A percentile compares a stretch with the other conserved stretches of the same genome.
phyloP scores from a whole-genome alignment of 306 rosid species.

The Trifolium fragiferum region DNA sequence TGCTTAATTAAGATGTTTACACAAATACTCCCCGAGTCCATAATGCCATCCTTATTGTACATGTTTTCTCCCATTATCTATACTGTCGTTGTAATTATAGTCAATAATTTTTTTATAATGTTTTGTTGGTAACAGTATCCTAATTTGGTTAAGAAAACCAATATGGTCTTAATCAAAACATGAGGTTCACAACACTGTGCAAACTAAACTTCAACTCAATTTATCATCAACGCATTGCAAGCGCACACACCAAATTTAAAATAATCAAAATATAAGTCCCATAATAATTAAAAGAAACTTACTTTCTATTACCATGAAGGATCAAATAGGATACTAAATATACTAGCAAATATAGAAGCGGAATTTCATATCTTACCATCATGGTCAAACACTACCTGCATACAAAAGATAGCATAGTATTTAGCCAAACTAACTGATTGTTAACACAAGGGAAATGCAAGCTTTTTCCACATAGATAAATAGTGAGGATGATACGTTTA shows the following conservation, averaged over 20 bases:
- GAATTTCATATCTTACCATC: constrained; percentile 74
- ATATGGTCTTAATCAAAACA: constrained; percentile 14
- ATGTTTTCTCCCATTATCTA: constrained; percentile 18
- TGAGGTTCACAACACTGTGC: constrained; percentile 16
- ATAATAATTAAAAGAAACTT: constrained; percentile 21
- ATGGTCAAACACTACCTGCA: constrained; percentile 99
- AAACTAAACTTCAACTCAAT: constrained; percentile 18
- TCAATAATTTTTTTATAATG: constrained; percentile 4
- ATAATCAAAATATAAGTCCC: constrained; percentile 26
- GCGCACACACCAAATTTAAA: constrained; percentile 11
- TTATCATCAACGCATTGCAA: background rate
- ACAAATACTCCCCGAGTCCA: background rate
- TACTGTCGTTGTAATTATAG: constrained; percentile 5
- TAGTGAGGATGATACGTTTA: background rate
- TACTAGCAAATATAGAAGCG: constrained; percentile 36
- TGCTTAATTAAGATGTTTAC: background rate
- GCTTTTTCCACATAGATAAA: background rate
- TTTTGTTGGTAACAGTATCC: constrained; percentile 26
- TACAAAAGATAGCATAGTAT: constrained; percentile 43
- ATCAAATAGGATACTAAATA: constrained; percentile 35
- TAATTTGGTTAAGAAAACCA: constrained; percentile 19
- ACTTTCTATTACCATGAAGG: constrained; percentile 6
- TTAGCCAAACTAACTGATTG: constrained; percentile 22
- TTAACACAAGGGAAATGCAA: constrained; percentile 9
- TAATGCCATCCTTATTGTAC: background rate